Evolutionary conservation across 2,329 filamentous ascomycete species (phyloP).

Genomic region (Xylaria sp.): DNA sequence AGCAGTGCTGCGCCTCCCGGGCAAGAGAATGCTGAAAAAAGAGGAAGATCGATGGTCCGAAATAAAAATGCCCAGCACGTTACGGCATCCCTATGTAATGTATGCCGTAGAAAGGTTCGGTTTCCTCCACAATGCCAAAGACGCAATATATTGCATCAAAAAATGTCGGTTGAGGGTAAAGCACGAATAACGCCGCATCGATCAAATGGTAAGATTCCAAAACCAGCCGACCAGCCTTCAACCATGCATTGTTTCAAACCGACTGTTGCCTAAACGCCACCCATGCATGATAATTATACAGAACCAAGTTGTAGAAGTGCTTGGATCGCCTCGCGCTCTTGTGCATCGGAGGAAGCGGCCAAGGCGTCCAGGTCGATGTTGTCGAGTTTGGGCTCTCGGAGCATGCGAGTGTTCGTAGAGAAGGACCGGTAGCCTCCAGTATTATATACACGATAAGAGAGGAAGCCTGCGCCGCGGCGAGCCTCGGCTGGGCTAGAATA

Average conservation of each 20-base stretch:
- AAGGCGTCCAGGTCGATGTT: slow-evolving; percentile 59
- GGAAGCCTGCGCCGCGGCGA: slow-evolving; percentile 58
- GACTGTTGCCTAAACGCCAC: slow-evolving; percentile 53
- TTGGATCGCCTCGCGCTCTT: slow-evolving; percentile 82
- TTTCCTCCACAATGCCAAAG: slow-evolving; percentile 31
- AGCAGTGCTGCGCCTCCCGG: slow-evolving; percentile 32
- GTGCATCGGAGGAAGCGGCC: slow-evolving; percentile 63
- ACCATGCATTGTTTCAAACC: slow-evolving; percentile 34
- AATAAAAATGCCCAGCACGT: slow-evolving; percentile 22
- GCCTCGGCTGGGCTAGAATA: slow-evolving; percentile 62
- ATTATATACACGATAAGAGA: slow-evolving; percentile 56
- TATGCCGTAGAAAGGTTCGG: slow-evolving; percentile 24
- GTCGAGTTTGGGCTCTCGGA: slow-evolving; percentile 56
- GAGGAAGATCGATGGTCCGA: slow-evolving; percentile 18
- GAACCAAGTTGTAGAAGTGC: slow-evolving; percentile 82
- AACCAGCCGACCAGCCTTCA: slow-evolving; percentile 37
- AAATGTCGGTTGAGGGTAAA: slow-evolving; percentile 35
- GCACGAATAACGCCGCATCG: slow-evolving; percentile 38
- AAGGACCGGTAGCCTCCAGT: slow-evolving; percentile 53
- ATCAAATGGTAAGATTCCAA: slow-evolving; percentile 35
- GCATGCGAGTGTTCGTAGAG: slow-evolving; percentile 58
- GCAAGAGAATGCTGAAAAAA: slow-evolving; percentile 36
- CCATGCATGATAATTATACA: slow-evolving; percentile 66
- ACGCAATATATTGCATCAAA: slow-evolving; percentile 34
- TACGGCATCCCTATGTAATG: slow-evolving; percentile 25